A percentile compares a stretch with the other conserved stretches of the same genome.
Evolutionary conservation across 1,284 basidiomycete species (phyloP).

Genomic region (Flammula alnicola): DNA sequence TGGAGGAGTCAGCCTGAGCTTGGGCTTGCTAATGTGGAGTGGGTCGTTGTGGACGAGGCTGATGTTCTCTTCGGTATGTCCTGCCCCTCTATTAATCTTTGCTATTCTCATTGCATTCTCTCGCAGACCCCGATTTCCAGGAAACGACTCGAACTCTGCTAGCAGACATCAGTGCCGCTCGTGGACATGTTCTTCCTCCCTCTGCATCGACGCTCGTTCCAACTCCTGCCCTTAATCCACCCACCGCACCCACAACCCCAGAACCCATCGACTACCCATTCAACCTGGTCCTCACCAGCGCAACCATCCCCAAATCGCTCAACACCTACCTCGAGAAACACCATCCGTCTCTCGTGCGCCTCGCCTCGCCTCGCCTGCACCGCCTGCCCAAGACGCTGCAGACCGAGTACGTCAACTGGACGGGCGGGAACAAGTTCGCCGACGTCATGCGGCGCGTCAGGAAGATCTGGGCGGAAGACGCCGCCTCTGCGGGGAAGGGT

Average conservation of each 20-base stretch:
- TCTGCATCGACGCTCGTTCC: slow-evolving; percentile 22
- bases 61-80: slow-evolving; percentile 83
- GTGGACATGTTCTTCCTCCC: slow-evolving; percentile 50
- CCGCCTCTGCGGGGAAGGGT: slow-evolving; percentile 30
- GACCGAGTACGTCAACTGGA: slow-evolving; percentile 76
- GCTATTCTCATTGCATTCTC: neutral
- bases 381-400: slow-evolving; percentile 71
- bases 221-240: slow-evolving; percentile 21
- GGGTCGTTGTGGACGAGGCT: slow-evolving; percentile 89
- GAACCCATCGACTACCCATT: slow-evolving; percentile 64
- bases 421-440: slow-evolving; percentile 77
- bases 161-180: slow-evolving; percentile 68
- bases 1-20: slow-evolving; percentile 54
- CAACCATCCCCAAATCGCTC: slow-evolving; percentile 84
- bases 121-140: slow-evolving; percentile 77
- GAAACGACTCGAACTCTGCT: slow-evolving; percentile 71
- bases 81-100: neutral
- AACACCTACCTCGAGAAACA: slow-evolving; percentile 63
- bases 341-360: slow-evolving; percentile 65
- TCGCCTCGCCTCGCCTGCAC: slow-evolving; percentile 82
- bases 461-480: slow-evolving; percentile 77
- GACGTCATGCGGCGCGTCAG: slow-evolving; percentile 79
- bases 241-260: slow-evolving; percentile 27
- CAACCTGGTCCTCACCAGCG: slow-evolving; percentile 82
- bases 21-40: slow-evolving; percentile 71